A percentile compares a stretch with the other conserved stretches of the same genome.
phyloP scores from a whole-genome alignment of 345 rosid species.

The Cardamine resedifolia region DNA sequence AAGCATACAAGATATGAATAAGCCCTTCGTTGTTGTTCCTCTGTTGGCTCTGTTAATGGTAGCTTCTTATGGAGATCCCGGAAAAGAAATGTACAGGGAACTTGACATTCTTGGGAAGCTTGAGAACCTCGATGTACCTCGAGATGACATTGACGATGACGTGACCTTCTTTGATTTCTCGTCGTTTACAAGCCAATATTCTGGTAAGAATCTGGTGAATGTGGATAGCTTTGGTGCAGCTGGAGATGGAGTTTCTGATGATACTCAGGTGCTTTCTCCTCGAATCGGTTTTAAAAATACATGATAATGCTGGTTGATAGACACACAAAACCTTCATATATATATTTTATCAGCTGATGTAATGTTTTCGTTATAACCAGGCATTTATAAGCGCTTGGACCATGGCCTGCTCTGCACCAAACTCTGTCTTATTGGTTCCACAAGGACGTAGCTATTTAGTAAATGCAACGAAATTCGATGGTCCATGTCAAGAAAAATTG shows the following conservation, averaged over 20 bases:
- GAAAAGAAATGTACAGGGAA: conserved; percentile 37
- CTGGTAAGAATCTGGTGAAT: conserved; percentile 75
- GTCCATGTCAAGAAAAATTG: conserved; percentile 77
- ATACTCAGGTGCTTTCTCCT: conserved; percentile 64
- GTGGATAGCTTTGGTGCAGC: conserved; percentile 89
- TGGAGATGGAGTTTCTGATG: conserved; percentile 92
- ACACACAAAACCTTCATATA: neutral
- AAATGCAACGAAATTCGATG: conserved; percentile 77
- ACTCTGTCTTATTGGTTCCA: conserved; percentile 78
- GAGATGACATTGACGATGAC: conserved; percentile 54
- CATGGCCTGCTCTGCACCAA: conserved; percentile 64
- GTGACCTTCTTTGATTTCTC: conserved; percentile 44
- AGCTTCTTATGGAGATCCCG: conserved; percentile 52
- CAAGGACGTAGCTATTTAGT: conserved; percentile 65
- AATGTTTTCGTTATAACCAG: conserved; percentile 38
- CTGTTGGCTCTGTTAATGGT: conserved; percentile 53
- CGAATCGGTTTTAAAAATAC: neutral
- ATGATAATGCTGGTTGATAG: neutral
- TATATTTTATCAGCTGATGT: neutral
- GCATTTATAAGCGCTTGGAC: conserved; percentile 80
- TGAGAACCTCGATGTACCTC: conserved; percentile 57
- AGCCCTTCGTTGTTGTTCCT: conserved; percentile 46
- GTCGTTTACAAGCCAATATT: conserved; percentile 53
- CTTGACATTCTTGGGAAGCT: conserved; percentile 49
- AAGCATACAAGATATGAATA: conserved; percentile 55